These are phyloP conservation scores for Hypholoma fasciculare DNA, from an alignment of 768 basidiomycete genomes.

Conservation along the genomic window DNA sequence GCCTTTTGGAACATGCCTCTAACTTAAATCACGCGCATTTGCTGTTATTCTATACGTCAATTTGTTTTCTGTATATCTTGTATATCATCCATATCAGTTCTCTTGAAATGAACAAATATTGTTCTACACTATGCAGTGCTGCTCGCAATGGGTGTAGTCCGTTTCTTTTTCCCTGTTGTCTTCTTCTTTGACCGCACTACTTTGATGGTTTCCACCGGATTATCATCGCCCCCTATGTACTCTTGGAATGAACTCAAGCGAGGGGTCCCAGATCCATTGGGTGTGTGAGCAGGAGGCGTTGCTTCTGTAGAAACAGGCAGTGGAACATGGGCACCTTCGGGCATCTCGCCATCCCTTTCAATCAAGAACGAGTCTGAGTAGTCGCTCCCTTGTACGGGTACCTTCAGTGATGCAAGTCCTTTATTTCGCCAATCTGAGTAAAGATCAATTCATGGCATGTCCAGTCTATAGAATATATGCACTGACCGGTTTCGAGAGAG, in stretches of 20 bases:
- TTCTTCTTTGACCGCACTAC: conserved; percentile 75
- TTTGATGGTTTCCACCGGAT: conserved; percentile 68
- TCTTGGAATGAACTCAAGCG: conserved; percentile 44
- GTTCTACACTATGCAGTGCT: not conserved
- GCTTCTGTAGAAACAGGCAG: conserved; percentile 21
- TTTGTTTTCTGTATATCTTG: conserved; percentile 26
- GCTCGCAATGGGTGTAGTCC: conserved; percentile 29
- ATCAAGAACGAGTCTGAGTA: conserved; percentile 56
- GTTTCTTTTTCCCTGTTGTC: conserved; percentile 67
- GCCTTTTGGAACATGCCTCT: conserved; percentile 1
- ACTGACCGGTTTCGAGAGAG: conserved; percentile 29
- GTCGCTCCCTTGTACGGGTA: conserved; percentile 33
- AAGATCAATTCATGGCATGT: conserved; percentile 1
- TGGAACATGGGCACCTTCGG: conserved; percentile 44
- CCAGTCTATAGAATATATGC: not conserved
- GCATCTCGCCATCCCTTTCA: conserved; percentile 87
- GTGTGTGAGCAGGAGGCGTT: conserved; percentile 20
- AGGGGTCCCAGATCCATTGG: conserved; percentile 31
- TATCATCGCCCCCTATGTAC: conserved; percentile 53
- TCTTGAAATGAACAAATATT: conserved; percentile 6
- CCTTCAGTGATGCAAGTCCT: conserved; percentile 46
- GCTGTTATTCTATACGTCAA: conserved; percentile 11
- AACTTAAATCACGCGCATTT: conserved; percentile 10
- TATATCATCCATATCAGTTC: conserved; percentile 16
- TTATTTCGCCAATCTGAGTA: conserved; percentile 28